A percentile compares a stretch with the other conserved stretches of the same genome.
These are phyloP conservation scores for Didymosphaeria variabile DNA, from an alignment of 2,329 filamentous ascomycete genomes.

Conservation along the genomic window DNA sequence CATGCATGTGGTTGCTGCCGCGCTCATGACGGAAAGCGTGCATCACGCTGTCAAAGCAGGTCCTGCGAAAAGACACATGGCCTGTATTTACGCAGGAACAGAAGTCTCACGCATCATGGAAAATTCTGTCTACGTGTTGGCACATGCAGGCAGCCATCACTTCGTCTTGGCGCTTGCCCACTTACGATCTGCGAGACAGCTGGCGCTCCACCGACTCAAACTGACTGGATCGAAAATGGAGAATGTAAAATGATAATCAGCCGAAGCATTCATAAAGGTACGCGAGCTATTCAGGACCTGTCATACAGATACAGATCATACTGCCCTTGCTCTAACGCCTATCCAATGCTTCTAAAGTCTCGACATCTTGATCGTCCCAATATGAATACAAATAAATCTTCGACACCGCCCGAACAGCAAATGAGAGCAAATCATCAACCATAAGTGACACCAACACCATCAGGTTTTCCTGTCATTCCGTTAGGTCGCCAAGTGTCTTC, in stretches of 20 bases:
- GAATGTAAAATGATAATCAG: background rate
- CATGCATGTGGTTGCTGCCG: slow-evolving; percentile 31
- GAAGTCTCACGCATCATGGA: background rate
- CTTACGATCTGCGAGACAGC: background rate
- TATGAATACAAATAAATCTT: slow-evolving; percentile 9
- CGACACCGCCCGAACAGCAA: slow-evolving; percentile 9
- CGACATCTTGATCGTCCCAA: slow-evolving; percentile 6
- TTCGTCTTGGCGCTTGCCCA: slow-evolving; percentile 2
- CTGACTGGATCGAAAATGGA: background rate
- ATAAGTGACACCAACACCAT: slow-evolving; percentile 38
- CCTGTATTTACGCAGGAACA: background rate
- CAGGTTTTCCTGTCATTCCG: slow-evolving; percentile 32
- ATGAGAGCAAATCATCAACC: slow-evolving; percentile 17
- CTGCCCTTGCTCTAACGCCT: slow-evolving; percentile 14
- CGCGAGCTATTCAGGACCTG: background rate
- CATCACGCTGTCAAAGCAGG: slow-evolving; percentile 22
- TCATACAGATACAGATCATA: background rate
- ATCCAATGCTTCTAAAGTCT: slow-evolving; percentile 13
- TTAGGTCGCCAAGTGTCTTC: slow-evolving; percentile 77
- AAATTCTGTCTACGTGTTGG: background rate
- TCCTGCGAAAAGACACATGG: slow-evolving; percentile 3
- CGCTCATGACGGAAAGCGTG: slow-evolving; percentile 34
- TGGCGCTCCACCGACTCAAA: background rate
- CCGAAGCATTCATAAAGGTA: background rate
- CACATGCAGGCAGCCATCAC: background rate